A percentile compares a stretch with the other conserved stretches of the same genome.
phyloP scores from a whole-genome alignment of 345 rosid genomes.

The Theobroma cacao region DNA sequence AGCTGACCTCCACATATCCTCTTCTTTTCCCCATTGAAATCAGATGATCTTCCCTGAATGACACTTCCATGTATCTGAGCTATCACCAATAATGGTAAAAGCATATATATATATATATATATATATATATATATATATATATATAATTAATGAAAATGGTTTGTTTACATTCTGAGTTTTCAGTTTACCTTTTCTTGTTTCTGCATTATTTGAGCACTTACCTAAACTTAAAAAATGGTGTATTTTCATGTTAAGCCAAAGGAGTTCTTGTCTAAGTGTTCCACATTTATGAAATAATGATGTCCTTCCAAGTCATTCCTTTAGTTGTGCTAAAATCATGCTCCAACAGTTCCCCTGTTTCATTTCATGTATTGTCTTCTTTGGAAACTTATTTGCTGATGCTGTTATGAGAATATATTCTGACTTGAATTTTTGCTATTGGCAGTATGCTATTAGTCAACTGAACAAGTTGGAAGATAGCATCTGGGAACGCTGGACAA shows the following conservation, averaged over 20 bases:
- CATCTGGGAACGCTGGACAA: conserved; percentile 83
- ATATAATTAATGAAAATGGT: background rate
- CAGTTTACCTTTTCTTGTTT: background rate
- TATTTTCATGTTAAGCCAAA: too few species aligned
- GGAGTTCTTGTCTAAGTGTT: background rate
- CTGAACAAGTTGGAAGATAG: conserved; percentile 89
- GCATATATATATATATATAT: too few species aligned
- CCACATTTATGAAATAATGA: background rate
- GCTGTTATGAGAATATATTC: background rate
- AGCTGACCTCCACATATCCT: background rate
- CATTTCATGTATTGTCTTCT: background rate
- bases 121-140: too few species aligned
- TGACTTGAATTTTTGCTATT: conserved; percentile 22
- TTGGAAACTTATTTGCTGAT: conserved; percentile 3
- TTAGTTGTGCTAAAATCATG: background rate
- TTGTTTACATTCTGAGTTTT: background rate
- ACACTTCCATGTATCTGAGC: background rate
- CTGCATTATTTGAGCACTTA: too few species aligned
- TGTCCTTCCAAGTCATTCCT: conserved; percentile 1
- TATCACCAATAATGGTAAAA: background rate
- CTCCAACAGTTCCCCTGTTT: background rate
- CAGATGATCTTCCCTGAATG: background rate
- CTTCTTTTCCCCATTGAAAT: background rate
- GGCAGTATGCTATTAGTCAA: conserved; percentile 93
- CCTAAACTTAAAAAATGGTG: too few species aligned